Base-by-base conservation (phyloP, 805 yeast species). In the Candida germanica region DNA sequence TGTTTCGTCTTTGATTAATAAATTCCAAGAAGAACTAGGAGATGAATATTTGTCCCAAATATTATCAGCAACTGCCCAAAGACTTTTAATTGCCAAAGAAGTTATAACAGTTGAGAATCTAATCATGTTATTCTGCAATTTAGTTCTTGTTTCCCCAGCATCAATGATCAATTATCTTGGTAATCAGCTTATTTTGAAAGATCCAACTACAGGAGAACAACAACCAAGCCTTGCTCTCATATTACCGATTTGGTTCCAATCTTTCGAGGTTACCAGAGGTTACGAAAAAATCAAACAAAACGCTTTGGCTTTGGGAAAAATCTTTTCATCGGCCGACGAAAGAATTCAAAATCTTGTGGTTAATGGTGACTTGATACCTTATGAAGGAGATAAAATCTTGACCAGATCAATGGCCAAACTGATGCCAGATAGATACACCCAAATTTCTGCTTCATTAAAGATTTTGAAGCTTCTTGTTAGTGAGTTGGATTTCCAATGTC, bases 341-440 rank as follows among this genome's bases (percentile, higher is more conserved):
- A 59, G 79, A 7, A 54, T 88, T 2, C 66, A 68, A 20, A 40
- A 52, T 1, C 53, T 87, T 3, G 40, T 60, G 4, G 95, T 89
- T 0, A 75, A 87, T 45, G 97, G 95, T n/a, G 87, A 87, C 42
- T 61, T 80, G 22, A 61, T 83, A 19, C 80, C 84, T 3, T 73
- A 79, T 49, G 67, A 69, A 11, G 71, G 74, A 0, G 83, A 79
- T 37, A 48, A 76, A n/a, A 88, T 91, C 23, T 64, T 87, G 3
- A 91, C 98, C 0, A 75, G 98, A 51, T 86, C 96, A 0, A 84
- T 81, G 82, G 78, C 94, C 3, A 79, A 75, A 47, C 58, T 59
- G 11, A 69, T 79, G 72, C 83, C 85, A 0, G 73, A 77, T 33
- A 58, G 69, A 47, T 87, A 73, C 47, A 77, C 84, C 0, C 77